A percentile compares a stretch with the other conserved stretches of the same genome.
phyloP scores from a whole-genome alignment of 768 basidiomycete species.

The Mycena rebaudengoi region DNA sequence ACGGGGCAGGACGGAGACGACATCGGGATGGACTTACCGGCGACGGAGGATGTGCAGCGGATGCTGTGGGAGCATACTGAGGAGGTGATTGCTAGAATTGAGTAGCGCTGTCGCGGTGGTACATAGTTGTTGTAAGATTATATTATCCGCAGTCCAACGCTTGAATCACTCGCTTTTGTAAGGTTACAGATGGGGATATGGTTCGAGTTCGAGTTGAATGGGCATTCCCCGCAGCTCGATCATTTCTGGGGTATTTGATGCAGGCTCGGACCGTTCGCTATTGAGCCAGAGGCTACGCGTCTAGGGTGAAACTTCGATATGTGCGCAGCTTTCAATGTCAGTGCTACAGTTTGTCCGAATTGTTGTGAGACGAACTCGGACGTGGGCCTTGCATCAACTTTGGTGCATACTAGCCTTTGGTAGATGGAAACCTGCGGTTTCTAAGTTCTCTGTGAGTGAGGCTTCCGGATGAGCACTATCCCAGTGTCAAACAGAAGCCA shows the following conservation, averaged over 20 bases:
- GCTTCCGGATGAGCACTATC: no score
- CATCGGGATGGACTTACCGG: conserved; percentile 1
- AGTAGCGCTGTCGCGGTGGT: conserved; percentile 5
- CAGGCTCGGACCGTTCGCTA: background rate
- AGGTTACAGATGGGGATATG: background rate
- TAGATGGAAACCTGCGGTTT: no score
- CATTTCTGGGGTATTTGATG: background rate
- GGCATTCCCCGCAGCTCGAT: background rate
- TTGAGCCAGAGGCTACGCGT: background rate
- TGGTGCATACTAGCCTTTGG: no score
- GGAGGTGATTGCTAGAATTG: background rate
- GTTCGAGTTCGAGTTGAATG: background rate
- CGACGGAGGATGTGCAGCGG: conserved; percentile 4
- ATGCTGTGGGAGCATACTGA: conserved; percentile 8
- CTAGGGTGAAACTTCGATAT: background rate
- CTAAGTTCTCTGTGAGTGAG: no score
- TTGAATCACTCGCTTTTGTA: background rate
- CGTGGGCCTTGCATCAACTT: no score
- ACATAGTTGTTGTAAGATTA: conserved; percentile 4
- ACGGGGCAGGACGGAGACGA: background rate
- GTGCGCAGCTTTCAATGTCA: no score
- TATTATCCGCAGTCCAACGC: background rate
- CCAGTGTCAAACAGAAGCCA: no score
- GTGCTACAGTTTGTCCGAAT: no score
- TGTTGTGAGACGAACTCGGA: no score